A percentile compares a stretch with the other conserved stretches of the same genome.
phyloP scores from a whole-genome alignment of 2,329 filamentous ascomycete genomes.

The Penicillium sp. region DNA sequence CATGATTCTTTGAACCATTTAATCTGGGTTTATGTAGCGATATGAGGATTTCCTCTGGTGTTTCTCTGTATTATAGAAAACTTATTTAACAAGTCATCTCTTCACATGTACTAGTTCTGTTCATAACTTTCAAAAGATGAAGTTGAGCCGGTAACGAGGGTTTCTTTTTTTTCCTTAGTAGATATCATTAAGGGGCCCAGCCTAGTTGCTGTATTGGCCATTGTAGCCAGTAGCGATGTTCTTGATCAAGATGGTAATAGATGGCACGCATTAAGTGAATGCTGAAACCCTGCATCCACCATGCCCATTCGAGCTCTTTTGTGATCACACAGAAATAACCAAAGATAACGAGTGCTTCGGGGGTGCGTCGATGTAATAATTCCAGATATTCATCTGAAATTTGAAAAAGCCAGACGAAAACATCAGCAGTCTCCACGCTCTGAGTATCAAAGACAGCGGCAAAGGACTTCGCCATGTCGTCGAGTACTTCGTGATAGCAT shows the following conservation, averaged over 20 bases:
- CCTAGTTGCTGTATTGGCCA: conserved; percentile 28
- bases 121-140: not conserved
- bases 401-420: conserved; percentile 16
- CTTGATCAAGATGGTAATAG: conserved; percentile 22
- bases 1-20: conserved; percentile 27
- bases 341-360: conserved; percentile 28
- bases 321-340: conserved; percentile 27
- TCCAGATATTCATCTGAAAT: conserved; percentile 24
- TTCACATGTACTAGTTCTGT: conserved; percentile 11
- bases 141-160: not conserved
- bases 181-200: conserved; percentile 10
- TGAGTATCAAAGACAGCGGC: conserved; percentile 6
- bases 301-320: conserved; percentile 27
- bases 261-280: conserved; percentile 22
- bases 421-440: conserved; percentile 15
- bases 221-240: conserved; percentile 26
- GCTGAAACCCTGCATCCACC: conserved; percentile 32
- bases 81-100: conserved; percentile 18
- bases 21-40: conserved; percentile 29
- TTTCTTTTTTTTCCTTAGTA: not conserved
- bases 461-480: conserved; percentile 14
- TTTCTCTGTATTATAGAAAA: conserved; percentile 42
- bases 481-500: conserved; percentile 8
- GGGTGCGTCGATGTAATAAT: conserved; percentile 17
- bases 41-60: conserved; percentile 31